Base-by-base conservation (phyloP, 2,329 filamentous ascomycete genomes). In the Pestalotiopsis sp. region DNA sequence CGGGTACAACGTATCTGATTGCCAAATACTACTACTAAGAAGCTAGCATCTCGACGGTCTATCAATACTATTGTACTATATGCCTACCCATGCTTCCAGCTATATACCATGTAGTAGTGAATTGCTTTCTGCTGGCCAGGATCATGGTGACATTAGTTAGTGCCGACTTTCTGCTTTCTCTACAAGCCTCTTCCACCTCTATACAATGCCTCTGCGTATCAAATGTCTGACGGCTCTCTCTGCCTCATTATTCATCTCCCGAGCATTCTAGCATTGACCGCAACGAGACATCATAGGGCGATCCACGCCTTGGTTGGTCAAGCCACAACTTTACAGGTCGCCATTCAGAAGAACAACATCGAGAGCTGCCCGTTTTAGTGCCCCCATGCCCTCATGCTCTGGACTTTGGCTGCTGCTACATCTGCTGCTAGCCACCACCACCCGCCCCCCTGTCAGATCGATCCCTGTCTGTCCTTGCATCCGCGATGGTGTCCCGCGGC, bases 381-480 rank as follows among this genome's bases (percentile, higher is more conserved):
- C 41, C 45, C 45, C 45, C 45, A 52, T 52, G 17, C 45, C 17
- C 20, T 17, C 17, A 52, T 52, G 45, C 45, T 52, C 7, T 9
- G 45, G 45, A 72, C 71, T 72, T 52, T 52, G n/a, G 45, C 45
- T 52, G n/a, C 45, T 31, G 9, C n/a, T n/a, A n/a, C n/a, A n/a
- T 31, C 27, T 31, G 27, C 27, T 31, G 27, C 27, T 31, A 31
- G 27, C 27, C 27, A 31, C 27, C 27, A 31, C 27, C 27, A 31
- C 27, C 27, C 56, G 66, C 57, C 67, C 68, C 61, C 74, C 70
- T 73, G 71, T 69, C 45, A 61, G 64, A 67, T 23, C 25, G 71
- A 66, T 31, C 74, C 77, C 71, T 74, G 75, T 71, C 73, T 66
- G 70, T 74, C 69, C 74, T 70, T 76, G 75, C 76, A 75, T 75